Base-by-base conservation (phyloP, 306 rosid species). In the Alnus glutinosa region DNA sequence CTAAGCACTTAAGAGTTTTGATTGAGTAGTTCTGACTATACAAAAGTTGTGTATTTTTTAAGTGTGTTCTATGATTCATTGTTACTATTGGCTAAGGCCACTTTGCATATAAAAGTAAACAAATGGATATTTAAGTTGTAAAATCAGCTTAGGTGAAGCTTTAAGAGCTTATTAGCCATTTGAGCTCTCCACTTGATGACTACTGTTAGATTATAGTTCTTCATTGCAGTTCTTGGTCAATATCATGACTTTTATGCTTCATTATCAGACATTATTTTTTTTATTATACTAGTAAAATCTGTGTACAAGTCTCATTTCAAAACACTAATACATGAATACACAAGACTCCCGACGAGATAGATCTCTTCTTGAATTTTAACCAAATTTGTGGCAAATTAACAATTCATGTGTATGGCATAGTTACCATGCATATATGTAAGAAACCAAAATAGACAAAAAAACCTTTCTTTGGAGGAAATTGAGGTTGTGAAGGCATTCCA, bases 391-490 rank as follows among this genome's bases (percentile, higher is more conserved):
- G 6, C 30, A 8, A 16, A 47, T 18, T 58, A 28, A 28, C 9
- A 9, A 67, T 37, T 67, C 0, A 23, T n/a, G 42, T 18, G 50
- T 32, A 42, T 19, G 37, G 10, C 19, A 52, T 1, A 2, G 30
- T 9, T n/a, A 34, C 58, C 57, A 68, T 51, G 73, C 16, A 78
- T 42, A 64, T 37, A 77, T 16, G 76, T 55, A 36, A 79, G 50
- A 75, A 75, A 51, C 34, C 47, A 9, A 30, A 68, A 46, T 50
- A 64, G 76, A 59, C 36, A 52, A 70, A 67, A 63, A 28, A 82
- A 94, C 97, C 97, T 90, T 79, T 88, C 71, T 72, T 74, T 69
- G 59, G 73, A 85, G 84, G 76, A 80, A 81, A 77, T 67, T 80
- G 81, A 67, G 83, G 82, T 52, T 76, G 75, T 78, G 88, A 78